Evolutionary conservation across 371 early-diverging fungal genomes (phyloP), one percentile per base, ranked within the genome.

Genomic region (Mucor lusitanicus): DNA sequence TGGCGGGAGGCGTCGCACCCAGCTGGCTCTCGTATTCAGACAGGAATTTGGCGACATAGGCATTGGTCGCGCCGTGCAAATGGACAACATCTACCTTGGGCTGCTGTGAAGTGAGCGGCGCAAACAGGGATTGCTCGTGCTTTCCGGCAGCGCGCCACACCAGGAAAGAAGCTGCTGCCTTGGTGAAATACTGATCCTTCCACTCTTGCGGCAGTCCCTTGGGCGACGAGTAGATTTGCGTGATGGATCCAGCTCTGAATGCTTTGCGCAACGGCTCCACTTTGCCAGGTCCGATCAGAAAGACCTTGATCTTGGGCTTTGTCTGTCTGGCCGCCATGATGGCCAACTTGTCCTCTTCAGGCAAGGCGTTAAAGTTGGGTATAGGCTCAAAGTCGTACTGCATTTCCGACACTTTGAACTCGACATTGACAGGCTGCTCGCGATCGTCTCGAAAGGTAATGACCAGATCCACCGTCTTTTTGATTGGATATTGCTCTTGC

Each of bases 1-100:
- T 72, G 2, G 87, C 77, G 39, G 90, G 90, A 0, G 84, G 84
- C 4, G 65, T 60, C 6, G 68, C 73, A 23, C 72, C 84, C 60
- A 72, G 65, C 59, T 79, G 80, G 53, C 61, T 65, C 27, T 64
- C 79, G 56, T 61, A 71, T 59, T 70, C 76, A 8, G 78, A 76
- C 8, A 87, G 58, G 23, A 58, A 71, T 39, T 71, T 63, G 28
- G 87, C 74, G 7, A 85, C 74, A 21, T 86, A 81, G 17, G 88
- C 90, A 64, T 86, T 89, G 11, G 88, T 84, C 1, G 87, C 88
- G 7, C 90, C 90, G 63, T 89, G 90, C 9, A 84, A 60, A 77
- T 89, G 90, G 40, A 89, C 85, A 6, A 89, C 70, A 46, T 88
- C 88, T 11, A 89, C 83, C 3, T 55, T 73, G 56, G 59, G 75